Percentiles rank a stretch among this genome's conserved stretches.
Evolutionary conservation across 2,329 filamentous ascomycete genomes (phyloP).

Genomic region (Venturia nashicola): DNA sequence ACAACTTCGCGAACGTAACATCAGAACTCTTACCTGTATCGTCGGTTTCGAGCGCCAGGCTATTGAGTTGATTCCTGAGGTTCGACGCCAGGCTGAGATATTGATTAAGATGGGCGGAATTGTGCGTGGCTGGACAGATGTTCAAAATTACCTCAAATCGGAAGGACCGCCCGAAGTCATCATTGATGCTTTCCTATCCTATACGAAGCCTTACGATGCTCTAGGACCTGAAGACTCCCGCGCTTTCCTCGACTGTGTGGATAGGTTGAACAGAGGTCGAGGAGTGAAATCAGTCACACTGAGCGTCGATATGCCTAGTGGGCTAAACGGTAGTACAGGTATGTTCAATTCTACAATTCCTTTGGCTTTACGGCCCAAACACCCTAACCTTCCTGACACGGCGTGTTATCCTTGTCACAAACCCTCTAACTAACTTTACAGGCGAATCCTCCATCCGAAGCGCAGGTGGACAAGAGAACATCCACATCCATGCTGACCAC

Average conservation of each 20-base stretch:
- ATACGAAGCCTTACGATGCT: constrained; percentile 81
- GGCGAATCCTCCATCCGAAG: constrained; percentile 50
- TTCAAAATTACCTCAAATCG: constrained; percentile 40
- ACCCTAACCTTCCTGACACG: too few relatives aligned
- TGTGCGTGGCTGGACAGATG: constrained; percentile 50
- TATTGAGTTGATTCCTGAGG: constrained; percentile 66
- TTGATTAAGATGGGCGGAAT: constrained; percentile 74
- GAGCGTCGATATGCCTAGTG: constrained; percentile 83
- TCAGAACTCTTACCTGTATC: constrained; percentile 71
- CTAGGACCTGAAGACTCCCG: constrained; percentile 71
- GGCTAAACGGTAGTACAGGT: constrained; percentile 69
- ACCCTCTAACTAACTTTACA: constrained; percentile 13
- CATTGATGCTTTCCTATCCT: constrained; percentile 76
- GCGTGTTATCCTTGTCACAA: background rate
- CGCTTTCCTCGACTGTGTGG: constrained; percentile 77
- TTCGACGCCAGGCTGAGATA: constrained; percentile 70
- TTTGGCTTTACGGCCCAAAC: too few relatives aligned
- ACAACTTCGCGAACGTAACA: constrained; percentile 72
- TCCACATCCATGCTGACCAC: constrained; percentile 72
- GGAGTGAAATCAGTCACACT: constrained; percentile 50
- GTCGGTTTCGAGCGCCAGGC: constrained; percentile 78
- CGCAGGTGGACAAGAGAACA: constrained; percentile 43
- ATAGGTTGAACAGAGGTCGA: constrained; percentile 84
- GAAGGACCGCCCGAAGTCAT: constrained; percentile 64
- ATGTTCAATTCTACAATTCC: background rate